Evolutionary conservation across 441 rosid genomes (phyloP), one percentile per base, ranked within the genome.

Genomic region (Adansonia madagascariensis): DNA sequence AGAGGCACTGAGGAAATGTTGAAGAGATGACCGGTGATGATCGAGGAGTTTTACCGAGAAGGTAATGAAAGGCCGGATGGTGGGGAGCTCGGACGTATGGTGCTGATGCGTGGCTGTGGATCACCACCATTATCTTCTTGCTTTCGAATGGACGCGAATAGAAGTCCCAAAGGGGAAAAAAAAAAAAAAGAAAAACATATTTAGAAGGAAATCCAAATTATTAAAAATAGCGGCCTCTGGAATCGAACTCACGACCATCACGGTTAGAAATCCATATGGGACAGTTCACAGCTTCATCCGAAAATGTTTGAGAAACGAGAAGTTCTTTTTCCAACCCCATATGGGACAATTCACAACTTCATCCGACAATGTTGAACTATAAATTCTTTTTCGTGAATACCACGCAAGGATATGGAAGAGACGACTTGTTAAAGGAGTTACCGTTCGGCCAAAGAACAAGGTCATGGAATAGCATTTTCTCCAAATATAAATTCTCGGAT

Each of bases 381-480:
- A 91, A 89, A 80, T 55, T 39, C 6, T 3, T 39, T 5, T 89
- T 86, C 82, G 75, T 64, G 98, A 91, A 73, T 43, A 78, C 61
- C 85, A 80, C 15, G 83, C 80, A 20, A 89, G 89, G 41, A 3
- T 65, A 6, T 90, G 97, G 98, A 94, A 92, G 79, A 80, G 68
- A 14, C 97, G 98, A 5, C 89, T 94, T 35, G 44, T 81, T 20
- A 8, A 88, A 85, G 95, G 95, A 59, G 79, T 86, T 31, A 43
- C 62, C 31, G 85, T 94, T 79, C 85, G 78, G 52, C 94, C 94
- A 8, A 88, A 83, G 77, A 72, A 71, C 64, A 77, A 60, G 71
- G 9, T 14, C 20, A 18, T 49, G 7, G 2, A 14, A 31, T 0
- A 46, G 55, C 9, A 68, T 68, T n/a, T 46, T 20, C 46, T 15